A percentile compares a stretch with the other conserved stretches of the same genome.
Conservation (phyloP, 108 stramenopile species). For the Fragilaria crotonensis region DNA sequence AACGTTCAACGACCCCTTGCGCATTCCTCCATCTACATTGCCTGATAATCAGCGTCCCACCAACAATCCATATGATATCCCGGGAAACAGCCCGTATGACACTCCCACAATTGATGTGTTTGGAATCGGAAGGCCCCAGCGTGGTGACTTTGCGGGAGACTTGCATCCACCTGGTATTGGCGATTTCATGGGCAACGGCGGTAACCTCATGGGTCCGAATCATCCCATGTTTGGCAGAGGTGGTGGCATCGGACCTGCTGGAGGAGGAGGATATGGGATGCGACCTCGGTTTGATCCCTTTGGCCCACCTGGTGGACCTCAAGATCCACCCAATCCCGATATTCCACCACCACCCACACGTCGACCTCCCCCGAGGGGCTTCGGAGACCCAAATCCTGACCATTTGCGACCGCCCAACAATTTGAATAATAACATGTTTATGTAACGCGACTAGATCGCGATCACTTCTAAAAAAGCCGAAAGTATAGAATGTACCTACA, state of each 20-base stretch:
- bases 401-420: conserved; percentile 61
- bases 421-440: conserved; percentile 38
- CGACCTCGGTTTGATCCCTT: conserved; percentile 74
- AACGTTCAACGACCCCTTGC: background rate
- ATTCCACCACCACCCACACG: conserved; percentile 14
- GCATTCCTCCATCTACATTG: background rate
- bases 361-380: conserved; percentile 28
- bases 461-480: too few species aligned
- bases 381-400: conserved; percentile 75
- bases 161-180: conserved; percentile 43
- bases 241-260: conserved; percentile 8
- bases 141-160: conserved; percentile 68
- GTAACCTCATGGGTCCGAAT: conserved; percentile 77
- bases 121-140: conserved; percentile 5
- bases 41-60: background rate
- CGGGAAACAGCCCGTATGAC: background rate
- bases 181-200: conserved; percentile 23
- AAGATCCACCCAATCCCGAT: conserved; percentile 22
- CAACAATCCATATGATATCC: too few species aligned
- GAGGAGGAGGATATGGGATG: conserved; percentile 40
- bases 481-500: too few species aligned
- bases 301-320: conserved; percentile 56
- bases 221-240: conserved; percentile 61
- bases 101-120: conserved; percentile 30
- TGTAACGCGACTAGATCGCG: too few species aligned